Percentiles rank a stretch among this genome's conserved stretches.
phyloP scores from a whole-genome alignment of 1,284 basidiomycete species.

The Marasmius fiardii region DNA sequence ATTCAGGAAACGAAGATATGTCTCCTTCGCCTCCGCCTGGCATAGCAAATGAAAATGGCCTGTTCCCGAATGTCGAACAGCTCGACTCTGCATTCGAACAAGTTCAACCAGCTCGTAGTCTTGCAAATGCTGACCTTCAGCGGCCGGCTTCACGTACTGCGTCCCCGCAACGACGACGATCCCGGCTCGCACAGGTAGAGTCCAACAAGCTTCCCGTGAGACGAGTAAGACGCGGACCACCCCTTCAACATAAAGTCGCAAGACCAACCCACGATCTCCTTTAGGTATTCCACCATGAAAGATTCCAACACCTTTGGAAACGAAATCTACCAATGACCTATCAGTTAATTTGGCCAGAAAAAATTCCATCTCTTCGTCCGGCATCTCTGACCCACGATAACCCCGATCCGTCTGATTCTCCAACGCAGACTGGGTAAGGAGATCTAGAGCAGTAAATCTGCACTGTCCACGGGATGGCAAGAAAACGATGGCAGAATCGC shows the following conservation, averaged over 20 bases:
- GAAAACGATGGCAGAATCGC: conserved; percentile 77
- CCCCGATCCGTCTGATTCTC: conserved; percentile 71
- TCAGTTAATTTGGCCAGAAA: conserved; percentile 66
- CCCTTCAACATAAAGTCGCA: conserved; percentile 83
- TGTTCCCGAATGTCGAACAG: conserved; percentile 57
- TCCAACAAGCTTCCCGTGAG: conserved; percentile 85
- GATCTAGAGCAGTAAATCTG: conserved; percentile 72
- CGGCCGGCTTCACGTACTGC: conserved; percentile 69
- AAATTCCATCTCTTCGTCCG: conserved; percentile 60
- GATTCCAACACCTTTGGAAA: conserved; percentile 89
- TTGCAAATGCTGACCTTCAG: conserved; percentile 65
- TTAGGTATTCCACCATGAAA: conserved; percentile 75
- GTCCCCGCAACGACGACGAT: conserved; percentile 91
- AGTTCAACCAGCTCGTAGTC: conserved; percentile 85
- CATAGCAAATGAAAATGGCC: conserved; percentile 87
- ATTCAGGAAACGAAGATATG: conserved; percentile 77
- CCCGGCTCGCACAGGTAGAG: conserved; percentile 74
- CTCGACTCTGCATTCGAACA: conserved; percentile 88
- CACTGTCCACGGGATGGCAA: conserved; percentile 88
- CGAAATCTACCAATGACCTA: conserved; percentile 62
- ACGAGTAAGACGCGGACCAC: conserved; percentile 82
- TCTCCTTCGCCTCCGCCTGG: conserved; percentile 78
- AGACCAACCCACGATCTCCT: conserved; percentile 72
- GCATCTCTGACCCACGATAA: conserved; percentile 58
- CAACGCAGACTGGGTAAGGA: conserved; percentile 86